A percentile compares a stretch with the other conserved stretches of the same genome.
phyloP scores from a whole-genome alignment of 2,329 filamentous ascomycete species.

The Leptodontidium sp. region DNA sequence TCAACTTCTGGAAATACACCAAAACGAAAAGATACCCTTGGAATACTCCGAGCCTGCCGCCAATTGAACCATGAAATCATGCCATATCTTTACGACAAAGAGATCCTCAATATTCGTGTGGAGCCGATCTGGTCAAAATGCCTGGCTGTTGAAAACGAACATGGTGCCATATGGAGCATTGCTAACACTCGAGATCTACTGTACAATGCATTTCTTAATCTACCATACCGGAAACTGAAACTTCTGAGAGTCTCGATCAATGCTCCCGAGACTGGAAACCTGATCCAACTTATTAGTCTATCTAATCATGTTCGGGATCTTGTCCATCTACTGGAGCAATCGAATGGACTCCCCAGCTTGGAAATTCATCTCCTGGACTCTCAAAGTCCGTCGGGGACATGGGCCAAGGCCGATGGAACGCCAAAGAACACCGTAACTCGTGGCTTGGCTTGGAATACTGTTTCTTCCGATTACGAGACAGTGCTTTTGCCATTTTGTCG shows the following conservation, averaged over 20 bases:
- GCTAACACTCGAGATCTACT: not conserved
- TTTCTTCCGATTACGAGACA: not conserved
- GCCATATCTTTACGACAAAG: not conserved
- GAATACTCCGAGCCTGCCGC: constrained; percentile 8
- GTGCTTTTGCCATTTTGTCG: constrained; percentile 12
- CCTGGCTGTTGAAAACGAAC: not conserved
- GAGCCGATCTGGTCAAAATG: not conserved
- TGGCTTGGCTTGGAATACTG: not conserved
- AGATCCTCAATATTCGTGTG: not conserved
- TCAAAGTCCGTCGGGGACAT: not conserved
- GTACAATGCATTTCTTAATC: not conserved
- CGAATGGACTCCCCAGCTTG: not conserved
- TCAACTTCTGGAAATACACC: not conserved
- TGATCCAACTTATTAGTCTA: not conserved
- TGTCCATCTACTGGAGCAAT: constrained; percentile 3
- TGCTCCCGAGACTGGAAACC: not conserved
- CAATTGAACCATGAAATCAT: constrained; percentile 16
- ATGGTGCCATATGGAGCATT: constrained; percentile 11
- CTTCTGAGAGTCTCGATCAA: not conserved
- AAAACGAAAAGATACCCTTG: not conserved
- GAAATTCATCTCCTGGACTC: not conserved
- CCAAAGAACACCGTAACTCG: not conserved
- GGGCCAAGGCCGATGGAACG: not conserved
- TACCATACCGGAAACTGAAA: not conserved
- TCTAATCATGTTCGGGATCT: constrained; percentile 7